phyloP scores from a whole-genome alignment of 2,329 filamentous ascomycete species.

The Daldinia eschscholtzii region DNA sequence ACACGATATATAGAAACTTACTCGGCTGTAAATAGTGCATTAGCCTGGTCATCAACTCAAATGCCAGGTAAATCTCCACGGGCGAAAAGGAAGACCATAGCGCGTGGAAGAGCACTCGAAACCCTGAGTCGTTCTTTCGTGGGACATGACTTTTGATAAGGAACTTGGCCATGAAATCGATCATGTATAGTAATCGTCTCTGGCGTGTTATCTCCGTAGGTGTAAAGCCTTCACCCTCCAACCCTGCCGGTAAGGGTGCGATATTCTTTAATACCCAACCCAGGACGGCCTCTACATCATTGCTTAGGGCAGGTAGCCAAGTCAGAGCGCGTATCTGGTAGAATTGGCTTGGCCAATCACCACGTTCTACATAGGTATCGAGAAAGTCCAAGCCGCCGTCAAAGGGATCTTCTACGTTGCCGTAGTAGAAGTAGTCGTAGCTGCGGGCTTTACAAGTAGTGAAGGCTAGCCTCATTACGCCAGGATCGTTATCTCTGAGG shows the following conservation, averaged over 20 bases:
- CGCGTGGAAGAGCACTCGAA: background rate
- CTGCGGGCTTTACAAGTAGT: slow-evolving; percentile 13
- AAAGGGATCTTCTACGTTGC: too few relatives aligned
- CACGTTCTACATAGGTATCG: slow-evolving; percentile 4
- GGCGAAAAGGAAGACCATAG: slow-evolving; percentile 2
- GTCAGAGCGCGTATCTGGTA: slow-evolving; percentile 10
- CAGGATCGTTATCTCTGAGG: slow-evolving; percentile 16
- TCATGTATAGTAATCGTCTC: slow-evolving; percentile 16
- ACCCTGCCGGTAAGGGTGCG: slow-evolving; percentile 1
- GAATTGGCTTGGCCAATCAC: background rate
- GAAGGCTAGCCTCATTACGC: slow-evolving; percentile 16
- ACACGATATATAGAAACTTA: background rate
- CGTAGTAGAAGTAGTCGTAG: too few relatives aligned
- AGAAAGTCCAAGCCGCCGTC: slow-evolving; percentile 7
- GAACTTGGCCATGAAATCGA: background rate
- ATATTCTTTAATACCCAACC: slow-evolving; percentile 12
- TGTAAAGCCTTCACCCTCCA: slow-evolving; percentile 4
- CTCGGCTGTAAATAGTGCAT: background rate
- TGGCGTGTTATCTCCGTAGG: slow-evolving; percentile 20
- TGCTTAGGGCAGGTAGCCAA: slow-evolving; percentile 7
- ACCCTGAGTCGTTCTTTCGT: background rate
- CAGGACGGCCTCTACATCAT: slow-evolving; percentile 7
- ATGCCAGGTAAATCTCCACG: background rate
- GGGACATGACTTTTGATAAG: background rate
- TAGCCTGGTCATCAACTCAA: background rate